Base-by-base conservation (phyloP, 2,329 filamentous ascomycete genomes). In the Lasiodiplodia theobromae region DNA sequence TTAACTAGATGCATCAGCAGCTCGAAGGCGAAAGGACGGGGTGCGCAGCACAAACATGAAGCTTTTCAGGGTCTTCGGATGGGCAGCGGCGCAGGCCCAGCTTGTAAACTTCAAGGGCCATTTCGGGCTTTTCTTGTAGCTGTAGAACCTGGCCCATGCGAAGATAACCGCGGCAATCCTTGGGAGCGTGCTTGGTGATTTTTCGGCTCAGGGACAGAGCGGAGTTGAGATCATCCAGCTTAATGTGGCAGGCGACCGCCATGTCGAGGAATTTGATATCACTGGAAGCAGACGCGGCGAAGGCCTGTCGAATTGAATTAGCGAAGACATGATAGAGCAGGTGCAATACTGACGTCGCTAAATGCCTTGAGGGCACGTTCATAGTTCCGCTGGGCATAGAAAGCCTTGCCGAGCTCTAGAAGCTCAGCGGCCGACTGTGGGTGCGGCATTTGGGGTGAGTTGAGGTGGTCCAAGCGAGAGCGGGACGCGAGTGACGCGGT, bases 181-280 rank as follows among this genome's bases (percentile, higher is more conserved):
- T 78, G 67, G 82, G 82, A 57, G 84, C 77, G 18, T 80, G 71
- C 67, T 83, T 83, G 67, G 90, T 87, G 80, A 88, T 87, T 23
- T 80, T 79, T 70, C 84, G 84, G n/a, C 85, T 85, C 80, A 89
- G 87, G 67, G 82, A 80, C 11, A 89, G 79, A 0, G 87, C 87
- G 14, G 79, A 76, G 28, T 84, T 79, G 69, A 84, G 79, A 69
- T 86, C 77, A 18, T 79, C 79, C 11, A 88, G 77, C 73, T 86
- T 88, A 60, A 84, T 84, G 69, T 86, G 83, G 44, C 84, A 83
- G 14, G 86, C 86, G 47, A 86, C 84, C 60, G 87, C 84, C 69
- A 85, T 83, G 74, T 89, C 87, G 57, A 87, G 78, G 37, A 88
- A 77, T 68, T 77, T 68, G 70, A 84, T 40, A 34, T 72, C 68